These are phyloP conservation scores for Ceratocystis colombiana DNA, from an alignment of 2,329 filamentous ascomycete genomes.

Conservation along the genomic window DNA sequence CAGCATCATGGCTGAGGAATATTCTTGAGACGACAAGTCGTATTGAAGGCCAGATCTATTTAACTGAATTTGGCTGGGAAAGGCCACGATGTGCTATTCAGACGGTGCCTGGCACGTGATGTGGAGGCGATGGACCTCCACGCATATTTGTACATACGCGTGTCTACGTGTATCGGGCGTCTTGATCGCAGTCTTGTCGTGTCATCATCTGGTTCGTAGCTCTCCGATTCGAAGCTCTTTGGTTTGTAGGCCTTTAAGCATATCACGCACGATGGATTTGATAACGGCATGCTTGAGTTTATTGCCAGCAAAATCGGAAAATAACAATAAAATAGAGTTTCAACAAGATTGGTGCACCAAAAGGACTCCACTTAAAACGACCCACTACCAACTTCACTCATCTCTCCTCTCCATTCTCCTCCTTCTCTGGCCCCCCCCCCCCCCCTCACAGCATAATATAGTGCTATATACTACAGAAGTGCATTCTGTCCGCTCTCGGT, in stretches of 20 bases:
- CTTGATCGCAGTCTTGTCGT: neutral
- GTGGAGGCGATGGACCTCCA: neutral
- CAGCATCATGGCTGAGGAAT: neutral
- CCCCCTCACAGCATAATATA: too few species aligned
- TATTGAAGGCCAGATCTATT: neutral
- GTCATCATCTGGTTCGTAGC: neutral
- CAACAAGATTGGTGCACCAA: neutral
- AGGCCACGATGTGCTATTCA: neutral
- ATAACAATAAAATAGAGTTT: constrained; percentile 1
- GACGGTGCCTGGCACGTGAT: neutral
- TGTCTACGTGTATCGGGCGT: neutral
- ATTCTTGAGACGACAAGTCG: constrained; percentile 7
- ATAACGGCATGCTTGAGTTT: neutral
- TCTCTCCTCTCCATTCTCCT: too few species aligned
- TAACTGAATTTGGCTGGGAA: neutral
- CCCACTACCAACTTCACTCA: constrained; percentile 3
- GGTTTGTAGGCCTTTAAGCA: too few species aligned
- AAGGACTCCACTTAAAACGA: neutral
- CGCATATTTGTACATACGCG: neutral
- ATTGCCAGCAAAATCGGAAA: neutral
- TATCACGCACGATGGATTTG: too few species aligned
- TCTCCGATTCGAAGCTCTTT: neutral
- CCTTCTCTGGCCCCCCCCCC: too few species aligned
- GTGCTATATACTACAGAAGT: too few species aligned
- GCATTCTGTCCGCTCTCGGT: neutral